Evolutionary conservation across 352 stramenopile genomes (phyloP), one percentile per base, ranked within the genome.

Genomic region (Phytophthora aleatoria): DNA sequence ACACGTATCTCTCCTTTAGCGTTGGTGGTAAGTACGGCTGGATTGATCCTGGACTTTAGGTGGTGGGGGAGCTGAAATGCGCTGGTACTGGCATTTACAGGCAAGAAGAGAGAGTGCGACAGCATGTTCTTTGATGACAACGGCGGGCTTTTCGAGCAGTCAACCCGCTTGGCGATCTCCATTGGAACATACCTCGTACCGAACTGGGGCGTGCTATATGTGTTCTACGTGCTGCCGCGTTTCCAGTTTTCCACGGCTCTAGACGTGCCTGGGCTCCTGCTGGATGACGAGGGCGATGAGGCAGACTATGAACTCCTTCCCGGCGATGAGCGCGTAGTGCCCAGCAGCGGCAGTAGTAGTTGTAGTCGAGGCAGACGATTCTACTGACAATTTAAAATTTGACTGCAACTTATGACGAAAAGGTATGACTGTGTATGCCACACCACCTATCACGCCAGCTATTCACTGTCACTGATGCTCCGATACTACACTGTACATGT

Each of bases 101-200:
- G 67, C 42, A 54, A 61, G 31, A 43, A 73, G 44, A 42, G 55
- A 27, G 74, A 78, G 26, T 92, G 83, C 65, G 73, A 88, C 41
- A 87, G 77, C 48, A 79, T 92, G 64, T 92, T 92, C 61, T 90
- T 90, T 54, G 69, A 88, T 33, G 81, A 92, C 54, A 76, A 81
- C 30, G 69, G 79, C 0, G 79, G 81, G 2, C 48, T 74, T 12
- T 43, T 89, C 16, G 83, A 90, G 63, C 83, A 92, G 63, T 74
- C 75, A 0, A 55, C 78, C 36, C 83, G 83, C 9, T 64, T 90
- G 4, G 33, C 66, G 38, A 74, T 92, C 39, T 83, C 81, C 20
- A 52, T 84, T 6, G 71, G 76, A 30, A 79, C 73, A 50, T 87
- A 85, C 44, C 52, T 90, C 39, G 45, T 89, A 31, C 83, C 83